Conservation (phyloP, 805 yeast species). For the Pichia scutulata region DNA sequence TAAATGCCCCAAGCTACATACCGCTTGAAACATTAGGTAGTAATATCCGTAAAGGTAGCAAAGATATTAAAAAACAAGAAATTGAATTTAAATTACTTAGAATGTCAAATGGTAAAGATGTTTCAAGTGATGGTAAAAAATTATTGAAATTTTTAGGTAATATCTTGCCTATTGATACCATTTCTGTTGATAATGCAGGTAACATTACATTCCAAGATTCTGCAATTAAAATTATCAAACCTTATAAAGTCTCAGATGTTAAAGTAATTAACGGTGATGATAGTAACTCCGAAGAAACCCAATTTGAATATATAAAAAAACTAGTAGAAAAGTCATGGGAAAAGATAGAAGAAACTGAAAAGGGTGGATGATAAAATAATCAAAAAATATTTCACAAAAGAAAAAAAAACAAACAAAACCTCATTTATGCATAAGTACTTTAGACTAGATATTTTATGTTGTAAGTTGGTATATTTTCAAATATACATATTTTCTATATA, state of each 20-base stretch:
- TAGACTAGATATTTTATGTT: neutral
- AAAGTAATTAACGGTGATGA: slow-evolving; percentile 19
- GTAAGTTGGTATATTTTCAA: neutral
- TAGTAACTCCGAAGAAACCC: slow-evolving; percentile 18
- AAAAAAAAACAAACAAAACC: neutral
- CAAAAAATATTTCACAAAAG: neutral
- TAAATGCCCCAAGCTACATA: slow-evolving; percentile 17
- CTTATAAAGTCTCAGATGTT: slow-evolving; percentile 30
- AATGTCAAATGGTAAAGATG: slow-evolving; percentile 16
- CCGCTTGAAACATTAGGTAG: slow-evolving; percentile 14
- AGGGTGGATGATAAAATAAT: slow-evolving; percentile 38
- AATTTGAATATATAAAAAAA: slow-evolving; percentile 32
- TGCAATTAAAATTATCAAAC: slow-evolving; percentile 33
- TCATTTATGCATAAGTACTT: neutral
- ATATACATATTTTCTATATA: neutral
- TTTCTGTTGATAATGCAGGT: slow-evolving; percentile 27
- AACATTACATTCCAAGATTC: slow-evolving; percentile 32
- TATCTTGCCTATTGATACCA: slow-evolving; percentile 27
- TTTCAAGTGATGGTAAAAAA: slow-evolving; percentile 24
- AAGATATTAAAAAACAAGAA: slow-evolving; percentile 16
- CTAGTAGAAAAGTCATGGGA: slow-evolving; percentile 45
- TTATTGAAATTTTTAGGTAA: slow-evolving; percentile 20
- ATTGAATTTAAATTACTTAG: slow-evolving; percentile 19
- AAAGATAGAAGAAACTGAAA: slow-evolving; percentile 35
- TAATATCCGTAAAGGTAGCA: slow-evolving; percentile 14